A percentile compares a stretch with the other conserved stretches of the same genome.
These are phyloP conservation scores for Letharia columbiana DNA, from an alignment of 495 filamentous ascomycete species.

Conservation along the genomic window DNA sequence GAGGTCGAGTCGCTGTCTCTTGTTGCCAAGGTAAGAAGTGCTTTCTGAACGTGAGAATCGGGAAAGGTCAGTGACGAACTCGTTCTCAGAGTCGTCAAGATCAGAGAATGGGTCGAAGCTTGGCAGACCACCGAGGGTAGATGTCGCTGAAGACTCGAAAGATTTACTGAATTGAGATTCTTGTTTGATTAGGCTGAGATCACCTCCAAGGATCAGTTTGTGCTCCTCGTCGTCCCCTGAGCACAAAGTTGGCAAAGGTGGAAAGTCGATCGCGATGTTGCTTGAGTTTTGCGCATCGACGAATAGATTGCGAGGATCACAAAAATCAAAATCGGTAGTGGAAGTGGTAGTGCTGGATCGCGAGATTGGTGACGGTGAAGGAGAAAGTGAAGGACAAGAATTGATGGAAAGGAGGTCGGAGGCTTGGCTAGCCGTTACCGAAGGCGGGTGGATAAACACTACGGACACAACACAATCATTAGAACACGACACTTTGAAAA, in stretches of 20 bases:
- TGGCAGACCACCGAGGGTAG: conserved; percentile 53
- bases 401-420: conserved; percentile 65
- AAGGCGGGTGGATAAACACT: conserved; percentile 79
- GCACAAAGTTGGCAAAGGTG: conserved; percentile 58
- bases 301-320: conserved; percentile 86
- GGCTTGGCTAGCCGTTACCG: conserved; percentile 53
- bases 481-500: conserved; percentile 14
- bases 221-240: conserved; percentile 71
- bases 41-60: conserved; percentile 56
- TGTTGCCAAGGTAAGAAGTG: conserved; percentile 58
- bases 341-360: conserved; percentile 56
- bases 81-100: conserved; percentile 89
- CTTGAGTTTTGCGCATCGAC: conserved; percentile 55
- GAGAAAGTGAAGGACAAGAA: conserved; percentile 69
- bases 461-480: conserved; percentile 25
- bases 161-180: conserved; percentile 38
- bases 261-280: conserved; percentile 54
- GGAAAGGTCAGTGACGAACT: conserved; percentile 70
- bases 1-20: conserved; percentile 67
- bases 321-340: conserved; percentile 72
- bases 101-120: conserved; percentile 81
- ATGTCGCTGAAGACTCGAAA: conserved; percentile 37
- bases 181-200: conserved; percentile 47
- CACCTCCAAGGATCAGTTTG: conserved; percentile 60
- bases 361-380: conserved; percentile 64